Evolutionary conservation across 768 basidiomycete species (phyloP).

Genomic region (Galerina marginata): DNA sequence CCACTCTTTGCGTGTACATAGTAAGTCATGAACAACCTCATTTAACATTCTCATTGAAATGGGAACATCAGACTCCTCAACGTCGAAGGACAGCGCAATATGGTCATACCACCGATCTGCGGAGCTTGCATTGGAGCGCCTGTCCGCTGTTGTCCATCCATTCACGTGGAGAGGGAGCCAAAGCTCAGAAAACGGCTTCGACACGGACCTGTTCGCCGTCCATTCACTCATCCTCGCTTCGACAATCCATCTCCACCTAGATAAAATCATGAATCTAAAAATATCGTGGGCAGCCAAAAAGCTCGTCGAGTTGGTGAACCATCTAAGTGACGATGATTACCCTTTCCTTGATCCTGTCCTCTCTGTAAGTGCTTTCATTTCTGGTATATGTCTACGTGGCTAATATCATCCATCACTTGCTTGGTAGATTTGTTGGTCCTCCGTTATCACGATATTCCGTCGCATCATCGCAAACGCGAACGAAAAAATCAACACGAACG

Average conservation of each 20-base stretch:
- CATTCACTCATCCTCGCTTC: constrained; percentile 57
- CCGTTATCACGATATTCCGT: constrained; percentile 26
- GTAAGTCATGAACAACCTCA: constrained; percentile 26
- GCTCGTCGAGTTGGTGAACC: constrained; percentile 49
- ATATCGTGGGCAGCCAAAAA: constrained; percentile 49
- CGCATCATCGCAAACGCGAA: constrained; percentile 24
- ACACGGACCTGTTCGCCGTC: constrained; percentile 49
- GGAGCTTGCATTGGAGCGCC: constrained; percentile 50
- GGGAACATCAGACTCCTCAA: constrained; percentile 11
- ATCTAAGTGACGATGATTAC: constrained; percentile 56
- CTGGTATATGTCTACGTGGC: background rate
- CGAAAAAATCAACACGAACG: constrained; percentile 12
- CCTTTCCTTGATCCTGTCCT: constrained; percentile 58
- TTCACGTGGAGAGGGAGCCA: constrained; percentile 40
- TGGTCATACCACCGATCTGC: constrained; percentile 49
- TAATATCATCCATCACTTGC: background rate
- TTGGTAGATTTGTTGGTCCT: constrained; percentile 33
- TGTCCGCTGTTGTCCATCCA: constrained; percentile 44
- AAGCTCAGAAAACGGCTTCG: constrained; percentile 38
- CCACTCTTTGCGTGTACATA: constrained; percentile 49
- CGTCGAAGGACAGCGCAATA: constrained; percentile 30
- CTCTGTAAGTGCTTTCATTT: constrained; percentile 43
- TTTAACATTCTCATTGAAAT: background rate
- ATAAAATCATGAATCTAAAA: constrained; percentile 43
- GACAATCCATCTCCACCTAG: constrained; percentile 55